Evolutionary conservation across 495 filamentous ascomycete genomes (phyloP).

Genomic region (Articulospora tetracladia): DNA sequence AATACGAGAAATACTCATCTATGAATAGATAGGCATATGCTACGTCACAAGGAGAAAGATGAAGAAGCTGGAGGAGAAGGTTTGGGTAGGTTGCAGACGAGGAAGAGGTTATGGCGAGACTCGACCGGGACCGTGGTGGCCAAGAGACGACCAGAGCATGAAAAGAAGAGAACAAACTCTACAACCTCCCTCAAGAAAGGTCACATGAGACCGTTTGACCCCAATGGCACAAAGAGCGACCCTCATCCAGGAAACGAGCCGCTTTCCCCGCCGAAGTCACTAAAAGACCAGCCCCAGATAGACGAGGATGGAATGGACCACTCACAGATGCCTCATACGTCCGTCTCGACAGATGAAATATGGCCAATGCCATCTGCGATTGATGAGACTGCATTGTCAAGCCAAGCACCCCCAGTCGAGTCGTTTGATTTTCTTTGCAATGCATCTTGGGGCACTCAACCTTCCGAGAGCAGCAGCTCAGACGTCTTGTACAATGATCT

Average conservation of each 20-base stretch:
- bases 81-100: slow-evolving; percentile 49
- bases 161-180: slow-evolving; percentile 6
- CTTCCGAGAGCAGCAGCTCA: slow-evolving; percentile 11
- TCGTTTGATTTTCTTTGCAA: slow-evolving; percentile 21
- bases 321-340: not conserved
- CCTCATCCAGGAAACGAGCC: not conserved
- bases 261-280: slow-evolving; percentile 4
- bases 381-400: not conserved
- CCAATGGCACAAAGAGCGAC: not conserved
- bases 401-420: not conserved
- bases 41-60: slow-evolving; percentile 54
- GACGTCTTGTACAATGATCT: slow-evolving; percentile 35
- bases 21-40: slow-evolving; percentile 50
- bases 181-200: not conserved
- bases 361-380: not conserved
- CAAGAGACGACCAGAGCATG: slow-evolving; percentile 28
- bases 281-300: not conserved
- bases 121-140: slow-evolving; percentile 50
- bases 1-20: slow-evolving; percentile 1
- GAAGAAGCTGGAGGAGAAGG: slow-evolving; percentile 55
- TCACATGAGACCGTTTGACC: not conserved
- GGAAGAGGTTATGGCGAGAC: slow-evolving; percentile 54
- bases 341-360: not conserved
- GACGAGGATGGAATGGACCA: not conserved
- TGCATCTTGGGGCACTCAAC: slow-evolving; percentile 18